A percentile compares a stretch with the other conserved stretches of the same genome.
Conservation (phyloP, 257 asterid genomes). For the Asclepias syriaca region DNA sequence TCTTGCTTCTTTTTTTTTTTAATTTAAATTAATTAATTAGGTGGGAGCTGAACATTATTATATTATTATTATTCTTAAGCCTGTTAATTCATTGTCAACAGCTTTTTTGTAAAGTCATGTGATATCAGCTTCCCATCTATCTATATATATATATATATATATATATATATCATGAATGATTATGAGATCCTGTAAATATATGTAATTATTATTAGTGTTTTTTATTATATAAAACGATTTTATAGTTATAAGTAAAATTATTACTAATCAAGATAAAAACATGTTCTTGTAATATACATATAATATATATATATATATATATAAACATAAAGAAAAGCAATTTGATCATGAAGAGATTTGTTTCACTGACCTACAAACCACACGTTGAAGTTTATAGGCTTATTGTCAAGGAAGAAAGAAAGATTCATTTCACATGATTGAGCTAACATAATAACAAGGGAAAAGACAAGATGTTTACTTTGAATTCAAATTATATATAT, state of each 20-base stretch:
- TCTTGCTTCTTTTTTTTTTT: too few species aligned
- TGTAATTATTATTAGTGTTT: too few species aligned
- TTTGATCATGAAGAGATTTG: too few species aligned
- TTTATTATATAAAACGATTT: too few species aligned
- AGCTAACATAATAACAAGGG: not conserved
- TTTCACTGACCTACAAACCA: not conserved
- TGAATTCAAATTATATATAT: not conserved
- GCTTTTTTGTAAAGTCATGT: constrained; percentile 1
- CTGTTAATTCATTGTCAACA: not conserved
- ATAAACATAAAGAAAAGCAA: too few species aligned
- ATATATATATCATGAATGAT: constrained; percentile 7
- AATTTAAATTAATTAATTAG: not conserved
- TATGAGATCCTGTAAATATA: too few species aligned
- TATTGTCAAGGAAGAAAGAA: too few species aligned
- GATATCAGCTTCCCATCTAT: not conserved
- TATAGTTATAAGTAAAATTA: too few species aligned
- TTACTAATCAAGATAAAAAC: too few species aligned
- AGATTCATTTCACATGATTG: constrained; percentile 5
- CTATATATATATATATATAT: too few species aligned
- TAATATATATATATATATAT: too few species aligned
- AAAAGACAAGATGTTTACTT: not conserved
- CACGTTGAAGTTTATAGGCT: not conserved
- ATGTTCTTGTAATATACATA: too few species aligned
- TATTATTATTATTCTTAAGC: not conserved
- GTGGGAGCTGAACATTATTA: not conserved